Evolutionary conservation across 129 eudicot genomes (phyloP), one percentile per base, ranked within the genome.

Genomic region (Flaveria robusta): DNA sequence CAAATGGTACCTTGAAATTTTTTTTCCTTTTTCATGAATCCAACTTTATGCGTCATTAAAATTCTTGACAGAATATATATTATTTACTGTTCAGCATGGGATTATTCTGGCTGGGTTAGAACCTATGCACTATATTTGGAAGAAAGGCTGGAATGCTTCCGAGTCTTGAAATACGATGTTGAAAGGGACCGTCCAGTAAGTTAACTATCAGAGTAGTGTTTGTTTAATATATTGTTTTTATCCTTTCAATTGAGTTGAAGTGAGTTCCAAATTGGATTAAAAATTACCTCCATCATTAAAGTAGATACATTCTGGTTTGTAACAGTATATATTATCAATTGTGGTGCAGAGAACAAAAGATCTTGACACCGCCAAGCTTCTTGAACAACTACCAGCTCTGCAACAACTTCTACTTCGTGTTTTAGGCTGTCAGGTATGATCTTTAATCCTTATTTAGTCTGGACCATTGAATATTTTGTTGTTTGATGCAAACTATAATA

Each of bases 391-490:
- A 84, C 93, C 96, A 64, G 79, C 85, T 70, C 60, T 90, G 81
- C 93, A 90, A 59, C 86, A 84, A 50, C 93, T 90, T 80, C 81
- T 90, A n/a, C 86, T 84, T 75, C 89, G 96, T 72, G 89, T 90
- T 72, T 86, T 90, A 51, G 85, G 76, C 64, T 86, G 93, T 74
- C 86, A 85, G 92, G 96, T 82, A 46, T 72, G 55, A 46, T 55
- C 52, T 73, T 43, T 39, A 49, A 52, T 29, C 27, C 29, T 45
- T 42, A 15, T 42, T 66, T 66, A 51, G 19, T 72, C 20, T 42
- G 23, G 68, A 51, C 59, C 68, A 56, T 56, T 26, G 1, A 73
- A 16, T 55, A 70, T 80, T 29, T 69, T 73, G 42, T 49, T 42
- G 18, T 37, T 23, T 42, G 52, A 34, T 71, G 46, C 55, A 19